These are phyloP conservation scores for Rhodomyrtus tomentosa DNA, from an alignment of 345 rosid genomes.

Conservation along the genomic window DNA sequence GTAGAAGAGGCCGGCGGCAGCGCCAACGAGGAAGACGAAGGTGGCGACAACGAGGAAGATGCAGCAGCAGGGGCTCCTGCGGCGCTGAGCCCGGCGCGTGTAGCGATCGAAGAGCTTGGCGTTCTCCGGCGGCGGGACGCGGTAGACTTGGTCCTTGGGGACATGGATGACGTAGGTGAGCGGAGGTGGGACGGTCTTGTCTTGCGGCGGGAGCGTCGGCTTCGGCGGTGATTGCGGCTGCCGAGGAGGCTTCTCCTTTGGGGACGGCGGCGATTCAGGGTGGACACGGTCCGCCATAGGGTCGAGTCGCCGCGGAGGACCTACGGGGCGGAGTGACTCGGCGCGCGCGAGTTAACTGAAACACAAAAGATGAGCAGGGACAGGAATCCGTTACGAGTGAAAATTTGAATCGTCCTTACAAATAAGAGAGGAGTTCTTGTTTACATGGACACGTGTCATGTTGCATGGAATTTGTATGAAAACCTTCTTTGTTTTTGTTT, in stretches of 20 bases:
- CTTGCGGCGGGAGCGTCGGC: not conserved
- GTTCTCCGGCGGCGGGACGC: constrained; percentile 83
- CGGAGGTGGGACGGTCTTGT: constrained; percentile 30
- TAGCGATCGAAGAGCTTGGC: constrained; percentile 45
- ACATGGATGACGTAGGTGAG: constrained; percentile 73
- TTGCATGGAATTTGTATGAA: not conserved
- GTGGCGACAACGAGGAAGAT: constrained; percentile 14
- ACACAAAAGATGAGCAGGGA: not conserved
- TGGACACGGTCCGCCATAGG: constrained; percentile 23
- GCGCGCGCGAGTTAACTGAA: not conserved
- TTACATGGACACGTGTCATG: too few species aligned
- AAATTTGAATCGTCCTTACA: too few species aligned
- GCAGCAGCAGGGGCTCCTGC: constrained; percentile 40
- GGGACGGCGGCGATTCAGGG: not conserved
- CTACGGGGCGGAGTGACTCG: not conserved
- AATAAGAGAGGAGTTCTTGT: too few species aligned
- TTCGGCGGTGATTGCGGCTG: not conserved
- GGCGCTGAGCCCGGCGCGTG: constrained; percentile 25
- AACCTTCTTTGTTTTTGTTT: rapidly evolving
- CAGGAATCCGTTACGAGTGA: not conserved
- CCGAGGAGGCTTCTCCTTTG: not conserved
- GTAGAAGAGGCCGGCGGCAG: constrained; percentile 43
- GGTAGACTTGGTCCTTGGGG: constrained; percentile 83
- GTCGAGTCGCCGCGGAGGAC: not conserved
- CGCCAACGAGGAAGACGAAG: constrained; percentile 30